Evolutionary conservation across 805 yeast species (phyloP), one percentile per base, ranked within the genome.

Genomic region (Candida nemodendra): DNA sequence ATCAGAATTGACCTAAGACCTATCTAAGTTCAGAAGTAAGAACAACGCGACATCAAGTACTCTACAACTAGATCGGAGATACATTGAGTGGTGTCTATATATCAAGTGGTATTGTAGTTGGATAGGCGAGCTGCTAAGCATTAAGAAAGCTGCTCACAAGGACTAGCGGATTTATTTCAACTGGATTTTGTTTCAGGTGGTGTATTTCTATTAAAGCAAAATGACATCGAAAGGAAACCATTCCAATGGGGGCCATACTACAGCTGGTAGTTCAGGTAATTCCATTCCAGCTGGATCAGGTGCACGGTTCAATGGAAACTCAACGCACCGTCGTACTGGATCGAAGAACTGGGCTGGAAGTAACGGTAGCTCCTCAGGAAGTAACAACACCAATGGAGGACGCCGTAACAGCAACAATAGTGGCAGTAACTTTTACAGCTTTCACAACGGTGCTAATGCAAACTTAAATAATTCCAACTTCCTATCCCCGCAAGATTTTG

Each of bases 401-500:
- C 39, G 41, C 9, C 34, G 43, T 13, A 37, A 37, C 29, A 40
- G 28, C 24, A 34, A 29, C 26, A 19, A 27, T 34, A 23, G 32
- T 14, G 32, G 35, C 16, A 34, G 27, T 11, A 30, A 17, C 28
- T 21, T 21, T 11, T 21, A 7, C 7, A 27, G 15, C 22, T 34
- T 39, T 21, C 34, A 27, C 29, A 26, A 18, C 18, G 24, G 27
- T 33, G 25, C 19, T 11, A 39, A 39, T 22, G 34, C 44, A 13
- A 38, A 32, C 30, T 30, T 38, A 19, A 28, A 25, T 32, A 47
- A 48, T 29, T 48, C 53, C 15, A 62, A 60, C 13, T 51, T 50
- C 12, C 45, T 45, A 9, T 39, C 56, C 3, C 44, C 52, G 5
- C 42, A 42, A 38, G 58, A 60, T 39, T 53, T 68, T 19, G 62